phyloP scores from a whole-genome alignment of 768 basidiomycete species.

The Pleurotus cornucopiae region DNA sequence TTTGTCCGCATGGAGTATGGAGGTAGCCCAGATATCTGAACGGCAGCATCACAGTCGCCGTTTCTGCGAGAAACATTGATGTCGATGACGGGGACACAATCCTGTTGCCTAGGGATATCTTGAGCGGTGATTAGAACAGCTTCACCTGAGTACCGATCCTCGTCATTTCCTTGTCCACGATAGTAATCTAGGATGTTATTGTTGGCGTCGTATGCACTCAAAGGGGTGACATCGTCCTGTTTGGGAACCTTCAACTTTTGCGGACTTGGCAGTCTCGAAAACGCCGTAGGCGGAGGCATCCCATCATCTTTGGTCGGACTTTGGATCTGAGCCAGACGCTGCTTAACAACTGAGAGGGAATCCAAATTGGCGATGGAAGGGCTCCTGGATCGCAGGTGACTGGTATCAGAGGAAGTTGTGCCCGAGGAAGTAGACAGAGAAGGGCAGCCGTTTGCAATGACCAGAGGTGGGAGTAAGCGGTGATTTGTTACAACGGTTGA shows the following conservation, averaged over 20 bases:
- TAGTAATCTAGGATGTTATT: not conserved
- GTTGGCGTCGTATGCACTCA: not conserved
- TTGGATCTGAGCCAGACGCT: slow-evolving; percentile 56
- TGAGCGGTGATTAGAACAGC: no score
- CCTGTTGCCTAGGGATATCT: not conserved
- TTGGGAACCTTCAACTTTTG: not conserved
- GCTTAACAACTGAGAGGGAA: slow-evolving; percentile 59
- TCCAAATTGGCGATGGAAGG: slow-evolving; percentile 63
- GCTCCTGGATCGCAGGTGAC: slow-evolving; percentile 30
- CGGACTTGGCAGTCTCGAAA: not conserved
- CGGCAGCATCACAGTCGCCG: not conserved
- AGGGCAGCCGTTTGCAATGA: not conserved
- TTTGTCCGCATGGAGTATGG: not conserved
- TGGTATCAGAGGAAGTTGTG: slow-evolving; percentile 15
- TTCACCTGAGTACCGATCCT: not conserved
- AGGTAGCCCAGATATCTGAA: not conserved
- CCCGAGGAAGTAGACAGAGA: not conserved
- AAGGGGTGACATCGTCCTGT: not conserved
- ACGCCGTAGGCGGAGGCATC: not conserved
- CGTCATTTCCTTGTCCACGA: not conserved
- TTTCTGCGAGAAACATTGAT: not conserved
- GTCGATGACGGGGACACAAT: not conserved
- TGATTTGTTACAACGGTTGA: slow-evolving; percentile 1
- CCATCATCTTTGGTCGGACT: slow-evolving; percentile 6
- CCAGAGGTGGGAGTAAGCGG: slow-evolving; percentile 2